Percentiles rank a stretch among this genome's conserved stretches.
Evolutionary conservation across 495 filamentous ascomycete species (phyloP).

Genomic region (Aspergillus kassunensis): DNA sequence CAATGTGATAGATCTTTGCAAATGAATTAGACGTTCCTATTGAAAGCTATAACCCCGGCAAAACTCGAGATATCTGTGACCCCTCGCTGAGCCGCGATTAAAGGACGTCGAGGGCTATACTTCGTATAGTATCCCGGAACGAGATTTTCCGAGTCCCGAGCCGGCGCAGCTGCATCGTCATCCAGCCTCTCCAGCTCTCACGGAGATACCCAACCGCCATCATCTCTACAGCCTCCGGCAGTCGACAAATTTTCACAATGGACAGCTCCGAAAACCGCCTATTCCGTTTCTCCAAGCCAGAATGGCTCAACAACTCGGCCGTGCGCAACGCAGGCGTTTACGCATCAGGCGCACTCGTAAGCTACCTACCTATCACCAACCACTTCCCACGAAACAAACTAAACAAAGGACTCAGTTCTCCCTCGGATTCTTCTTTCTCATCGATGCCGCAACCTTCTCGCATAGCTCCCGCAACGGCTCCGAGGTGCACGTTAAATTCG

Average conservation of each 20-base stretch:
- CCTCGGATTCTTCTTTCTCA: slow-evolving; percentile 91
- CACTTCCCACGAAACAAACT: background rate
- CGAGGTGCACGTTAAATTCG: slow-evolving; percentile 84
- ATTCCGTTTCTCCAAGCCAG: slow-evolving; percentile 74
- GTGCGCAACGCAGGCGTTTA: slow-evolving; percentile 83
- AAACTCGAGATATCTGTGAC: background rate
- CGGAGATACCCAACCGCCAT: background rate
- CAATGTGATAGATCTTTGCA: background rate
- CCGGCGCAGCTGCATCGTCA: slow-evolving; percentile 15
- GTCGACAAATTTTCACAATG: slow-evolving; percentile 19
- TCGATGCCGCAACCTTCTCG: slow-evolving; percentile 88
- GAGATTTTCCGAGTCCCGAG: slow-evolving; percentile 23
- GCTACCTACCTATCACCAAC: slow-evolving; percentile 21
- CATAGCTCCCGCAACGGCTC: slow-evolving; percentile 73
- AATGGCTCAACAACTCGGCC: slow-evolving; percentile 86
- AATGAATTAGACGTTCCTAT: no score
- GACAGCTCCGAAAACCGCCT: slow-evolving; percentile 59
- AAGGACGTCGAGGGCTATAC: background rate
- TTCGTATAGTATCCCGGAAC: background rate
- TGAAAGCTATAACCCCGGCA: background rate
- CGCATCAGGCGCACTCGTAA: slow-evolving; percentile 77
- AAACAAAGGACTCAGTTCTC: slow-evolving; percentile 64
- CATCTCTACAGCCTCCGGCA: background rate
- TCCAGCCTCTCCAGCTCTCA: no score
- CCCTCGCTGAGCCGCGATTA: no score